Base-by-base conservation (phyloP, 306 rosid species). In the Aeschynomene evenia region DNA sequence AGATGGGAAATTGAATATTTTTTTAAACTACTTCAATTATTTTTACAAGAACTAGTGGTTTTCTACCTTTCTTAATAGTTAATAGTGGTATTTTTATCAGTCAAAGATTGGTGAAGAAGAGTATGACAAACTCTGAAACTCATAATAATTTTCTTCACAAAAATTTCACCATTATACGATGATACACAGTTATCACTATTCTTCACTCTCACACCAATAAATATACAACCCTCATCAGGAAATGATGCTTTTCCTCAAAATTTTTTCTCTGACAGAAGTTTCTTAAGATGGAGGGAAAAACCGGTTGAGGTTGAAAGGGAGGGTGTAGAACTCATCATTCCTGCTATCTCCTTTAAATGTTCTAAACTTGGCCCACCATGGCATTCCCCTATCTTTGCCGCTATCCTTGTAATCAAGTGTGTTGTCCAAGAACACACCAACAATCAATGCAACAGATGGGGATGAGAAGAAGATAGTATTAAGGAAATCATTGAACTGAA, bases 341-440 rank as follows among this genome's bases (percentile, higher is more conserved):
- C 97, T 46, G 76, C 85, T 74, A 62, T 95, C 99, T 51, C 96
- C 99, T 77, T 89, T 86, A 49, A 95, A 95, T 29, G 95, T 70
- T 70, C 97, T 63, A 76, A 95, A 95, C 66, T 86, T 95, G 64
- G 79, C 90, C 99, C 99, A 95, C 99, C 99, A 95, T 58, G 99
- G 96, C 99, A 95, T 91, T 75, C 99, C 99, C 62, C 99, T 83
- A 68, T 95, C 99, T 72, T 87, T 87, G 7, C 87, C 95, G 33
- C 96, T 89, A 20, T 87, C 82, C 82, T 87, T 89, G 84, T 78
- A 89, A 60, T 95, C 97, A 29, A 95, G 99, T 21, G 99, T 95
- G 76, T 95, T 95, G 86, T 95, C 99, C 79, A 95, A 83, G 88
- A 95, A 91, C 33, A 91, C 91, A 0, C 97, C 91, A 40, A 89